phyloP scores from a whole-genome alignment of 495 filamentous ascomycete genomes.

The Endocarpon pusillum region DNA sequence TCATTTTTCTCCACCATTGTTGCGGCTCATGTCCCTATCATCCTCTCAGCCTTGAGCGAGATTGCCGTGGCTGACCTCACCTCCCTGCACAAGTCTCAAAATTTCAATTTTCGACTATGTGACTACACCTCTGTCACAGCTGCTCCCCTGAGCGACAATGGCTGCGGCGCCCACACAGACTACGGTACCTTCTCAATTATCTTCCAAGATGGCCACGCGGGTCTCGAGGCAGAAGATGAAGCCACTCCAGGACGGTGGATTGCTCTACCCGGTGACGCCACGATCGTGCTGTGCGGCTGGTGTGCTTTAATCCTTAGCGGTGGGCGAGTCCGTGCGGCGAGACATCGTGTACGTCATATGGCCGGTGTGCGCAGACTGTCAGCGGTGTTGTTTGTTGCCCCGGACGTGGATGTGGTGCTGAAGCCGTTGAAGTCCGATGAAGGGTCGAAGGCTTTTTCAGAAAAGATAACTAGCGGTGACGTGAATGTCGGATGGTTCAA shows the following conservation, averaged over 20 bases:
- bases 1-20: too few species aligned
- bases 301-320: conserved; percentile 11
- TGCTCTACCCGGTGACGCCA: conserved; percentile 9
- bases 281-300: conserved; percentile 10
- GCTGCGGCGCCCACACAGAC: conserved; percentile 11
- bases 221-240: conserved; percentile 11
- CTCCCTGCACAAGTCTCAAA: conserved; percentile 8
- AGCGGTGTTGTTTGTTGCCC: conserved; percentile 10
- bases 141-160: conserved; percentile 6
- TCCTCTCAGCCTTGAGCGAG: conserved; percentile 5
- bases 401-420: too few species aligned
- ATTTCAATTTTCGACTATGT: conserved; percentile 11
- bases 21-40: too few species aligned
- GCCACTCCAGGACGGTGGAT: conserved; percentile 7
- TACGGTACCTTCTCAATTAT: conserved; percentile 12
- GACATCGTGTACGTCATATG: conserved; percentile 8
- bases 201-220: conserved; percentile 11
- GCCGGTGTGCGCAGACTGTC: conserved; percentile 6
- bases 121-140: conserved; percentile 8
- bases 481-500: conserved; percentile 11
- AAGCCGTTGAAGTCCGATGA: conserved; percentile 3
- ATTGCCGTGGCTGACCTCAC: conserved; percentile 7
- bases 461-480: conserved; percentile 5
- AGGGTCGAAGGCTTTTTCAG: too few species aligned
- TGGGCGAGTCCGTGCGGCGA: conserved; percentile 8